Evolutionary conservation across 257 asterid species (phyloP).

Genomic region (Schizonepeta tenuifolia): DNA sequence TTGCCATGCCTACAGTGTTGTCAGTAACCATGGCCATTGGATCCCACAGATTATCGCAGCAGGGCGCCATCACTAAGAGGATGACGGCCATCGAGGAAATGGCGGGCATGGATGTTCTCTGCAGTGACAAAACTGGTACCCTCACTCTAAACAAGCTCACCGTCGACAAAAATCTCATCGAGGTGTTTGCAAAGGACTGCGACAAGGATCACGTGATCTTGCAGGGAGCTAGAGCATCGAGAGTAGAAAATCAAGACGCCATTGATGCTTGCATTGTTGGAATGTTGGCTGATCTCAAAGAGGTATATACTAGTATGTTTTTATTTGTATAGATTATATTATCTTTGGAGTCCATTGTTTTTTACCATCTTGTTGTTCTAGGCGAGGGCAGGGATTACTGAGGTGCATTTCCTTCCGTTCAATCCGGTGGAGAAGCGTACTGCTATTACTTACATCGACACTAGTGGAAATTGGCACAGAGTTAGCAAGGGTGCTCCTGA

Average conservation of each 20-base stretch:
- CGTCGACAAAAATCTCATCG: constrained; percentile 64
- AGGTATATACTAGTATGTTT: constrained; percentile 43
- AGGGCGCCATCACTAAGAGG: constrained; percentile 89
- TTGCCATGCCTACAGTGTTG: constrained; percentile 89
- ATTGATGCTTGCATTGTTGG: constrained; percentile 74
- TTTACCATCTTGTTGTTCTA: constrained; percentile 23
- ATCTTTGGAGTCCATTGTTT: background rate
- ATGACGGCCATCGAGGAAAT: constrained; percentile 94
- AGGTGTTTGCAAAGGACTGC: constrained; percentile 49
- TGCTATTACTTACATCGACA: constrained; percentile 62
- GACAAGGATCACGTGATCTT: constrained; percentile 55
- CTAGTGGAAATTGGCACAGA: constrained; percentile 61
- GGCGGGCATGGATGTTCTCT: constrained; percentile 95
- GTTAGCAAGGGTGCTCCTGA: constrained; percentile 82
- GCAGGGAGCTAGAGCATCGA: constrained; percentile 66
- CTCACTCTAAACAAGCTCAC: constrained; percentile 81
- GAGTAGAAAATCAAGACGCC: constrained; percentile 81
- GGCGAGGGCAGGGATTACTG: constrained; percentile 69
- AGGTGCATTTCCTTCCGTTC: constrained; percentile 71
- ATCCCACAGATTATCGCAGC: constrained; percentile 79
- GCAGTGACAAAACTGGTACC: constrained; percentile 93
- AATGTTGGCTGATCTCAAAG: constrained; percentile 61
- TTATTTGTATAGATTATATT: background rate
- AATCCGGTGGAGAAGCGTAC: constrained; percentile 77
- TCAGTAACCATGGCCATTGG: constrained; percentile 95